Evolutionary conservation across 2,329 filamentous ascomycete species (phyloP), one percentile per base, ranked within the genome.

Genomic region (Kalmusia sp.): DNA sequence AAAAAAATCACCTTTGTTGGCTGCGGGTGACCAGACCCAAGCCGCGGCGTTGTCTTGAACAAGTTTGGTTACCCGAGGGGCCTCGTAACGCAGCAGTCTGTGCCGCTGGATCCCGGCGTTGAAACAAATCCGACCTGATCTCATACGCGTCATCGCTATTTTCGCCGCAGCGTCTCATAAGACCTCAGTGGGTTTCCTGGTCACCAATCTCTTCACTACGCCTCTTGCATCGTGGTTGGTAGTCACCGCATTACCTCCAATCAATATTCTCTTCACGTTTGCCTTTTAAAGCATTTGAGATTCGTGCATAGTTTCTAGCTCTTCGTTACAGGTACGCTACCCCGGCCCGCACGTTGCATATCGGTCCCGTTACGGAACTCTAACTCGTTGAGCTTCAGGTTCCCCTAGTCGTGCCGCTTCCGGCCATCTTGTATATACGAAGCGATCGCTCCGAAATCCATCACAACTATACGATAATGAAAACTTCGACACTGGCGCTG

Each of bases 401-500:
- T 30, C 21, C 25, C 40, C 22, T 25, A 52, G 44, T 33, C 44
- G 41, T 19, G 35, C 38, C 38, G 34, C 35, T n/a, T 28, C 31
- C 19, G 22, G 39, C 45, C 22, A 28, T 51, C 39, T 34, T 52
- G 58, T 58, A 61, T 62, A 57, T 45, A 39, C 27, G 25, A 19
- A 15, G 31, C 38, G 15, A 27, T 39, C 49, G 27, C 22, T 30
- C 41, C 40, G 47, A 48, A 22, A 46, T 24, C 33, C 34, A n/a
- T 30, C 47, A 25, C 34, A n/a, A n/a, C 7, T n/a, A 44, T 25
- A 12, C 38, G 45, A 61, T 25, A 31, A 74, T 75, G 72, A 73
- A 69, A 54, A 68, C 51, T 41, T 67, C 65, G 39, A 57, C 62
- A 30, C 50, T 73, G 46, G 47, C 56, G 39, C 51, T 71, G 48